Conservation (phyloP, 108 stramenopile genomes). For the Asterionellopsis glacialis region DNA sequence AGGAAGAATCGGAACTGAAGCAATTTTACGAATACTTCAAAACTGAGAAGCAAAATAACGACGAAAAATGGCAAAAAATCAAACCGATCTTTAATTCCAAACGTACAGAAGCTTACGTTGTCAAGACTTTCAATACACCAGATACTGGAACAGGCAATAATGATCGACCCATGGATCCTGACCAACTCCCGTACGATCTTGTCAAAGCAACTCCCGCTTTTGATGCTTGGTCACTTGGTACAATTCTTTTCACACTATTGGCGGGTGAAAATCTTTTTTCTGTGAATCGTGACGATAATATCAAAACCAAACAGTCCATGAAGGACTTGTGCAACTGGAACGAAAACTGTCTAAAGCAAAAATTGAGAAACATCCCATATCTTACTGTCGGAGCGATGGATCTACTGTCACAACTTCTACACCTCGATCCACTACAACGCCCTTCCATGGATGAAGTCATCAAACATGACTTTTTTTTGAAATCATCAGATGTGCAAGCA, state of each 20-base stretch:
- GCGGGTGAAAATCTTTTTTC: conserved; percentile 28
- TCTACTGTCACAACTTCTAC: no score
- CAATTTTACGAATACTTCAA: conserved; percentile 1
- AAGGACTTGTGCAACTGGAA: conserved; percentile 3
- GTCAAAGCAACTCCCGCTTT: neutral
- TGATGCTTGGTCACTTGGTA: conserved; percentile 21
- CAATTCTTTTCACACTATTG: conserved; percentile 29
- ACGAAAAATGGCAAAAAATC: neutral
- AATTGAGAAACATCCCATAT: no score
- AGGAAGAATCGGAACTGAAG: neutral
- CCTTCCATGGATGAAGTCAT: no score
- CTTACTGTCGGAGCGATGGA: no score
- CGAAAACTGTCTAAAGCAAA: neutral
- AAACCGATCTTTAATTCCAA: neutral
- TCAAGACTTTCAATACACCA: neutral
- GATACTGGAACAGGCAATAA: neutral
- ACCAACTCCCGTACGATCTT: conserved; percentile 6
- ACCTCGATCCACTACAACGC: no score
- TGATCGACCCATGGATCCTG: neutral
- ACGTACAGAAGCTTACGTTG: neutral
- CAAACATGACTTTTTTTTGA: no score
- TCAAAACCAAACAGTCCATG: neutral
- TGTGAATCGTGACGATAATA: conserved; percentile 8
- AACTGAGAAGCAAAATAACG: neutral
- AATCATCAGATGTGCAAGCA: no score